Percentiles rank a stretch among this genome's conserved stretches.
These are phyloP conservation scores for Yarrowia porcina DNA, from an alignment of 805 yeast species.

Conservation along the genomic window DNA sequence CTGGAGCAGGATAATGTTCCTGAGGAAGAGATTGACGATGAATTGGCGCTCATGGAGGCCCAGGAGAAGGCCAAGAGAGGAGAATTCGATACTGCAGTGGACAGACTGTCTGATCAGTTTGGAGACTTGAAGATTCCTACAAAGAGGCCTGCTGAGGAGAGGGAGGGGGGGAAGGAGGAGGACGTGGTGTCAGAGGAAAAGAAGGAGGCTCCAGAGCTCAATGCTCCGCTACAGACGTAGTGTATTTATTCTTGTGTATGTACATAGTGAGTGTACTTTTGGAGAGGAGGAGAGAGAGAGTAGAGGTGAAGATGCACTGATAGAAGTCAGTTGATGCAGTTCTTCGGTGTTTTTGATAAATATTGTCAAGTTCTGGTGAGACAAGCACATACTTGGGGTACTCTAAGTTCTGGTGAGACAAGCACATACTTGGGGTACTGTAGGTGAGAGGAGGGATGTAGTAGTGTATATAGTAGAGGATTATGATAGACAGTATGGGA, in stretches of 20 bases:
- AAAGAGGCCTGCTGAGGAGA: neutral
- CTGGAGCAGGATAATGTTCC: conserved; percentile 12
- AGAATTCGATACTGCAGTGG: neutral
- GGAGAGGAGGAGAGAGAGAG: neutral
- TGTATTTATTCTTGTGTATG: neutral
- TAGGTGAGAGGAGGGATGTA: too few species aligned
- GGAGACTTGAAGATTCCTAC: conserved; percentile 3
- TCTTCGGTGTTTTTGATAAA: too few species aligned
- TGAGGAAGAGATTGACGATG: conserved; percentile 24
- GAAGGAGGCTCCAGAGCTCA: neutral
- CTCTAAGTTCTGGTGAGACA: too few species aligned
- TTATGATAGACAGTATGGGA: too few species aligned
- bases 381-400: too few species aligned
- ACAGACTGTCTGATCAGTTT: conserved; percentile 2
- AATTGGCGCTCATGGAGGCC: conserved; percentile 12
- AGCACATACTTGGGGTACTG: too few species aligned
- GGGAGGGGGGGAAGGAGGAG: neutral
- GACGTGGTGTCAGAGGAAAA: neutral
- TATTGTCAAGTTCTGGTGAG: too few species aligned
- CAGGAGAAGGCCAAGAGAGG: conserved; percentile 12
- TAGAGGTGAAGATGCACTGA: too few species aligned
- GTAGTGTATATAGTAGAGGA: too few species aligned
- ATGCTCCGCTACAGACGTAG: conserved; percentile 6
- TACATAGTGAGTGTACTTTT: neutral
- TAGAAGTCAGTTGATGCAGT: too few species aligned